Base-by-base conservation (phyloP, 2,329 filamentous ascomycete species). In the Penicillium concentricum region DNA sequence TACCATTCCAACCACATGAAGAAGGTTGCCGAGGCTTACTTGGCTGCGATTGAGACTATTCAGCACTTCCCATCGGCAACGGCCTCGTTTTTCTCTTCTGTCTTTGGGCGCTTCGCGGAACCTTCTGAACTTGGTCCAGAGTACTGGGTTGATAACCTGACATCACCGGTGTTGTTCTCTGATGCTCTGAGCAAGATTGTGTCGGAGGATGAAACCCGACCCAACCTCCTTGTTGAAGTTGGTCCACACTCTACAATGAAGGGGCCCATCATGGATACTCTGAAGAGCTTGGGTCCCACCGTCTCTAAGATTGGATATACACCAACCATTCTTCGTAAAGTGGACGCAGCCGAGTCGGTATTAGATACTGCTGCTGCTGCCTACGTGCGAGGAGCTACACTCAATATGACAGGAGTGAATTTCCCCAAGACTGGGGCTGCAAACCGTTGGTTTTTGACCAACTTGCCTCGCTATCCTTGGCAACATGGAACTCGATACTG, bases 391-490 rank as follows among this genome's bases (percentile, higher is more conserved):
- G 66, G 66, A 12, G 54, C 43, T 0, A 32, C 16, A 12, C 58
- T 66, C 18, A 55, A 66, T 4, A 63, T 61, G 22, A 61, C 48
- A 2, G 50, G 41, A 5, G 26, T 67, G 20, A 66, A 67, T 38
- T 66, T 66, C 46, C 59, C 64, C 4, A 46, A 26, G 22, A 64
- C 56, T 12, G 54, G 37, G 35, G 59, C 43, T n/a, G 16, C 20
- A n/a, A 57, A 58, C 26, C 59, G 64, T 4, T 60, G 56, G 6
- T 60, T 67, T 41, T 39, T 72, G 43, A 62, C 54, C 3, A 67
- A 71, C 34, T 54, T 79, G 0, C 81, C 81, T 1, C 55, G 64
- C 0, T 84, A 83, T 54, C 73, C 76, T 0, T 83, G 81, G 78
- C 77, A 82, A 42, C 79, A 82, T 61, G 72, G 73, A 2, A 72